Evolutionary conservation across 768 basidiomycete genomes (phyloP), one percentile per base, ranked within the genome.

Genomic region (Lactifluus pinguis): DNA sequence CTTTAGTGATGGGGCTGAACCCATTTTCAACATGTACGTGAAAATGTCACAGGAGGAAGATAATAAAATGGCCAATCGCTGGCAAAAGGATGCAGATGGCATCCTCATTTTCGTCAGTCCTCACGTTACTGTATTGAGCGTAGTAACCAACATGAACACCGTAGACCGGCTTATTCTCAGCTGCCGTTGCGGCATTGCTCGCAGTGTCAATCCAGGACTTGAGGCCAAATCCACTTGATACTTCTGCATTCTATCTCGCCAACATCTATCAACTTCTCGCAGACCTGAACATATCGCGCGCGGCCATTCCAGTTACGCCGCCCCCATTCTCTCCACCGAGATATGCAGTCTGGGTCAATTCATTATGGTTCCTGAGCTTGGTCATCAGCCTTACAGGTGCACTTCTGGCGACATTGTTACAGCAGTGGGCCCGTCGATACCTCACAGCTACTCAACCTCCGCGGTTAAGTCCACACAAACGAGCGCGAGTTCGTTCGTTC

Each of bases 21-120:
- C 52, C 10, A n/a, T 53, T n/a, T 53, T 53, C 38, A 11, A n/a
- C 2, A 39, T 53, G 34, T 53, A 19, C 42, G 53, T 29, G 65
- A 65, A 53, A 62, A 56, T 42, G 67, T 49, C 36, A 63, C 55
- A 44, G 68, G 41, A 44, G 25, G 52, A 53, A 21, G 52, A 53
- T 19, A 29, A 53, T 3, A 53, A 41, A 38, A 53, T 53, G 52
- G 39, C 52, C 3, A 38, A 53, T 4, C 36, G 39, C 53, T 54
- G 53, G 53, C 41, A 44, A 30, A 41, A 17, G 10, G 53, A 54
- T 4, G 29, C 41, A 2, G 53, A 54, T 7, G 9, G 41, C 1
- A 54, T 54, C 17, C 25, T 54, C 5, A 25, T 39, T 19, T 54
- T 54, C 9, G 53, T 55, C 14, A 21, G 30, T 45, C 30, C 15